Evolutionary conservation across 257 asterid species (phyloP).

Genomic region (Scutellaria barbata): DNA sequence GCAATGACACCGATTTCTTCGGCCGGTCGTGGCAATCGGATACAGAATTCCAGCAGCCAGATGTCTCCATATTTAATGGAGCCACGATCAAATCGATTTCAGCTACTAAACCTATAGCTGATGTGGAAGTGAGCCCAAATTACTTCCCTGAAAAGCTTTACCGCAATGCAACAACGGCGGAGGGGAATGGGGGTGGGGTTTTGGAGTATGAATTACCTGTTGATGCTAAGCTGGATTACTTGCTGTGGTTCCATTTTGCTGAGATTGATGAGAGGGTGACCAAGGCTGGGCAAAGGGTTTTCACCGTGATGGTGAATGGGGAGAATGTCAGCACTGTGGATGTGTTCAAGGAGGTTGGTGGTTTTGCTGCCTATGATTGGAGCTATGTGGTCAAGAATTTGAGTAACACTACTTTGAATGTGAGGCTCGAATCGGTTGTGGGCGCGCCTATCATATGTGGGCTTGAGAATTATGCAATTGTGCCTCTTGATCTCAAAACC

Average conservation of each 20-base stretch:
- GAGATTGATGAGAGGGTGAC: conserved; percentile 81
- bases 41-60: conserved; percentile 35
- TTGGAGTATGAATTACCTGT: conserved; percentile 73
- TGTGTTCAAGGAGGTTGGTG: conserved; percentile 73
- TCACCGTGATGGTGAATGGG: conserved; percentile 75
- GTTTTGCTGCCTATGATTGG: conserved; percentile 83
- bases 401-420: conserved; percentile 62
- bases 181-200: conserved; percentile 54
- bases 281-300: conserved; percentile 82
- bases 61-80: conserved; percentile 38
- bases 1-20: conserved; percentile 76
- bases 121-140: conserved; percentile 67
- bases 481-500: conserved; percentile 82
- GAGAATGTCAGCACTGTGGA: conserved; percentile 80
- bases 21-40: conserved; percentile 94
- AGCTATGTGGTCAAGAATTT: conserved; percentile 82
- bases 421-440: conserved; percentile 71
- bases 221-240: conserved; percentile 87
- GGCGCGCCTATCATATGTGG: conserved; percentile 87
- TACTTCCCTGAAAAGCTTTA: conserved; percentile 82
- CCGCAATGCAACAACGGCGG: conserved; percentile 60
- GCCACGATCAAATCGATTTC: conserved; percentile 55
- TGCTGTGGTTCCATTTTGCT: conserved; percentile 91
- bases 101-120: conserved; percentile 50
- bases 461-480: conserved; percentile 92